These are phyloP conservation scores for Exophiala bonariae DNA, from an alignment of 2,329 filamentous ascomycete genomes.

Conservation along the genomic window DNA sequence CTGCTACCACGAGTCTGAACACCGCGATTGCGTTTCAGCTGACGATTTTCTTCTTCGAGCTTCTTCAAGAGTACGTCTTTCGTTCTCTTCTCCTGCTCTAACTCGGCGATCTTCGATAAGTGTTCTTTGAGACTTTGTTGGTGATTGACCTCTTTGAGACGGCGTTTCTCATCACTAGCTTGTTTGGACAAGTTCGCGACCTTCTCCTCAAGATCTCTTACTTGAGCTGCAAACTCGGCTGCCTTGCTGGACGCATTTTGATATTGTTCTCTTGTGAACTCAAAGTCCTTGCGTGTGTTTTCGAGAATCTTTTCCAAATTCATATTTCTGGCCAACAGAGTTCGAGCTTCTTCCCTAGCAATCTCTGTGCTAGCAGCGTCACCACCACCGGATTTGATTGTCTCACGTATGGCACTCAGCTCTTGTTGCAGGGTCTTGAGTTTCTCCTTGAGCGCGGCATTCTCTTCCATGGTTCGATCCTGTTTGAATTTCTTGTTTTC, in stretches of 20 bases:
- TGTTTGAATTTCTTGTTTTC: slow-evolving; percentile 34
- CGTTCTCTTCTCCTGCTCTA: slow-evolving; percentile 37
- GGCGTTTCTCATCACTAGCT: slow-evolving; percentile 37
- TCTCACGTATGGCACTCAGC: slow-evolving; percentile 39
- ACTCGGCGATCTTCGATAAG: slow-evolving; percentile 38
- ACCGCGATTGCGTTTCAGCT: slow-evolving; percentile 38
- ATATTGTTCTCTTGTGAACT: slow-evolving; percentile 48
- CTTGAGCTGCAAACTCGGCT: slow-evolving; percentile 41
- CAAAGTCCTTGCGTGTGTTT: slow-evolving; percentile 43
- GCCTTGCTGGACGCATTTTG: slow-evolving; percentile 47
- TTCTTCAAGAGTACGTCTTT: slow-evolving; percentile 41
- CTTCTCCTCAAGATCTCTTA: slow-evolving; percentile 38
- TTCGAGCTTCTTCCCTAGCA: slow-evolving; percentile 38
- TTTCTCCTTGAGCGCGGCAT: slow-evolving; percentile 42
- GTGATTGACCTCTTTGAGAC: slow-evolving; percentile 39
- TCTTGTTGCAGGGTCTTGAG: slow-evolving; percentile 38
- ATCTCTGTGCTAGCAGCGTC: slow-evolving; percentile 42
- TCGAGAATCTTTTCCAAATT: slow-evolving; percentile 39
- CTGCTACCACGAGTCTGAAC: slow-evolving; percentile 31
- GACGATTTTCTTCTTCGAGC: slow-evolving; percentile 47
- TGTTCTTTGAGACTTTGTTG: slow-evolving; percentile 36
- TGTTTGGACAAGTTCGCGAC: slow-evolving; percentile 38
- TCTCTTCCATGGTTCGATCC: slow-evolving; percentile 39
- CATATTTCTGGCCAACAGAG: slow-evolving; percentile 28
- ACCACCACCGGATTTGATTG: slow-evolving; percentile 37